Base-by-base conservation (phyloP, 73 alveolate genomes). In the Paramecium octaurelia region DNA sequence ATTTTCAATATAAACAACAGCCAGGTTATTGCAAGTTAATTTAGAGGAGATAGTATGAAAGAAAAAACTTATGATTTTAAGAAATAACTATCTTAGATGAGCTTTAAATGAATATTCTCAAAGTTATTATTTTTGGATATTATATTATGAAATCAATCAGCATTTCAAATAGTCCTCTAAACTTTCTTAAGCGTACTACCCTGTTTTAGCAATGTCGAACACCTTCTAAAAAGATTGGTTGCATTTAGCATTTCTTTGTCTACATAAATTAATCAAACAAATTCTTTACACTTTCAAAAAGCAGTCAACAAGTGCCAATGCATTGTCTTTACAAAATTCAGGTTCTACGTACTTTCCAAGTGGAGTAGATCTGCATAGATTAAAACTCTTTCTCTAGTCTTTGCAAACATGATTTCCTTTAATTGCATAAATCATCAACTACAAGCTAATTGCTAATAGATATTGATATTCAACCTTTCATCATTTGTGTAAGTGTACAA, bases 311-410 rank as follows among this genome's bases (percentile, higher is more conserved):
- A 89, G 57, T 36, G 42, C 6, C 29, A 71, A 11, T 14, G 92
- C 92, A 46, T 89, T 70, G 36, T 89, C 91, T 50, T 59, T 42
- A 64, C 94, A 89, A 46, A 70, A 24, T 35, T 89, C 85, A 14
- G 83, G 85, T 29, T 89, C 94, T 27, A 89, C 94, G 36, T 69
- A 71, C 83, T 70, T 88, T 40, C 93, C 77, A 59, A 59, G 77
- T 16, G 77, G 77, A 24, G 77, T 59, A 29, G 77, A 59, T 59
- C 77, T 59, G 9, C 77, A 59, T 64, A 64, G 27, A 64, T 64
- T 64, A 34, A 64, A 64, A 34, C 29, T 31, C 46, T 64, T 64
- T 34, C 46, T 64, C 11, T 64, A 64, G 4, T 64, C 84, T 34
- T 64, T 64, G 21, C 84, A 64, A 31, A 24, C 84, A 31, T 64